Conservation (phyloP, 2,329 filamentous ascomycete species). For the Rutstroemia sp. region DNA sequence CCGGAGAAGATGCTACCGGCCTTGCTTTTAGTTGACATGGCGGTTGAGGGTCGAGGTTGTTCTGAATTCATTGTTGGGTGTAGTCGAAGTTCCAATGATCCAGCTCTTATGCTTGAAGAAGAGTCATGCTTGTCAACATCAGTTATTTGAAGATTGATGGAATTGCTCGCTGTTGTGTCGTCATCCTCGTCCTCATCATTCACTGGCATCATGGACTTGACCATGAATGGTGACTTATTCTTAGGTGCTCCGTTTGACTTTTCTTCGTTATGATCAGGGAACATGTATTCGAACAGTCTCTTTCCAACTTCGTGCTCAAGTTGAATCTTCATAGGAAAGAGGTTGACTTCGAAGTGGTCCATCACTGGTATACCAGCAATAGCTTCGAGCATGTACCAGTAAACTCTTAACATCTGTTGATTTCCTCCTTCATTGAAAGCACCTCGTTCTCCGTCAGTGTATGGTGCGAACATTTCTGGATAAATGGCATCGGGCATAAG, state of each 20-base stretch:
- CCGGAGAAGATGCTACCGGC: slow-evolving; percentile 22
- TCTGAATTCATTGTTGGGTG: slow-evolving; percentile 70
- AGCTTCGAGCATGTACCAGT: slow-evolving; percentile 97
- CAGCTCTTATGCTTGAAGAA: slow-evolving; percentile 54
- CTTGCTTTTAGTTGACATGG: slow-evolving; percentile 18
- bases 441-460: slow-evolving; percentile 59
- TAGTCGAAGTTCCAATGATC: slow-evolving; percentile 73
- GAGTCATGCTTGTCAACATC: slow-evolving; percentile 39
- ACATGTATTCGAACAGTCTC: slow-evolving; percentile 93
- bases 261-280: slow-evolving; percentile 62
- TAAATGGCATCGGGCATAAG: slow-evolving; percentile 86
- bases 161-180: slow-evolving; percentile 26
- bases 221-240: slow-evolving; percentile 54
- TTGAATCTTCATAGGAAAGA: slow-evolving; percentile 90
- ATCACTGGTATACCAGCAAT: slow-evolving; percentile 97
- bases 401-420: slow-evolving; percentile 82
- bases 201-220: slow-evolving; percentile 41
- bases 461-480: slow-evolving; percentile 91
- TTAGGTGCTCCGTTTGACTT: slow-evolving; percentile 34
- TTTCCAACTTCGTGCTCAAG: slow-evolving; percentile 89
- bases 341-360: slow-evolving; percentile 90
- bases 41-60: slow-evolving; percentile 18
- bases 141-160: slow-evolving; percentile 14
- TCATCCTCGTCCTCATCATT: slow-evolving; percentile 29
- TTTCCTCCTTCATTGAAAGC: slow-evolving; percentile 47